These are phyloP conservation scores for Acanthamoeba castellanii DNA, from an alignment of 208 protist species.

Conservation along the genomic window DNA sequence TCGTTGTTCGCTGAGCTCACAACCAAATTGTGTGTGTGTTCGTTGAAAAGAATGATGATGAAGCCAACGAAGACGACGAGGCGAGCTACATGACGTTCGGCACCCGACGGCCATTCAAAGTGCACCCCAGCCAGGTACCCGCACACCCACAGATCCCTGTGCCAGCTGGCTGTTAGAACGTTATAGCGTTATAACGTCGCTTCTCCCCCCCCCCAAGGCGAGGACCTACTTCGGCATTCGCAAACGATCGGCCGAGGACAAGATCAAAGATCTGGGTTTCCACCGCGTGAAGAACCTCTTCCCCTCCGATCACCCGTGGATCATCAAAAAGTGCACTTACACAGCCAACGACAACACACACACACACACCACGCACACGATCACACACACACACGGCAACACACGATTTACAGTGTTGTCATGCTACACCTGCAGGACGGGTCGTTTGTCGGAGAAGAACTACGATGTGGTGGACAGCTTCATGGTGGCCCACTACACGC, in stretches of 20 bases:
- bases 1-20: not conserved
- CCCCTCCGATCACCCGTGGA: not conserved
- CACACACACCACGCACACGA: not conserved
- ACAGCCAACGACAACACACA: not conserved
- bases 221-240: conserved; percentile 32
- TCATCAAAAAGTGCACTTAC: not conserved
- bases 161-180: no score
- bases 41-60: not conserved
- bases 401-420: not conserved
- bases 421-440: not conserved
- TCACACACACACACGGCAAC: not conserved
- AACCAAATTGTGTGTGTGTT: not conserved
- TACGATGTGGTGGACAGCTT: conserved; percentile 62
- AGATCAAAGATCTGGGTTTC: conserved; percentile 17
- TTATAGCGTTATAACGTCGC: no score
- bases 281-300: not conserved
- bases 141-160: not conserved
- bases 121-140: conserved; percentile 24
- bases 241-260: not conserved
- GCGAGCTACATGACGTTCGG: not conserved
- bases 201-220: not conserved
- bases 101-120: conserved; percentile 1
- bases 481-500: conserved; percentile 45
- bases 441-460: not conserved
- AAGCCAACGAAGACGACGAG: not conserved